These are phyloP conservation scores for Leptographium wingfieldii DNA, from an alignment of 2,329 filamentous ascomycete genomes.

Conservation along the genomic window DNA sequence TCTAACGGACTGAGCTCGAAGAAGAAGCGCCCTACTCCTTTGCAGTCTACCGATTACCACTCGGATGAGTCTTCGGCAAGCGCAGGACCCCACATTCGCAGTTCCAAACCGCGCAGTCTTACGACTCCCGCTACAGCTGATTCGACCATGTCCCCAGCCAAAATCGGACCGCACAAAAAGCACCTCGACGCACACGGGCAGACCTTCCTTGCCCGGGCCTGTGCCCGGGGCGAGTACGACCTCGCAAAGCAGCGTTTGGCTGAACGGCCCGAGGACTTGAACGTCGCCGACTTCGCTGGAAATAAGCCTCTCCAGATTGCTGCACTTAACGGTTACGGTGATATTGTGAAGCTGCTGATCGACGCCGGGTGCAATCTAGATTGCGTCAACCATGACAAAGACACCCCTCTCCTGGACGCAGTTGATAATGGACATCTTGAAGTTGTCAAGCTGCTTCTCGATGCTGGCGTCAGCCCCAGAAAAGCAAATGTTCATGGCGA, in stretches of 20 bases:
- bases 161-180: conserved; percentile 65
- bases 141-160: conserved; percentile 51
- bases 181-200: conserved; percentile 87
- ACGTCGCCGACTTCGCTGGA: conserved; percentile 86
- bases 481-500: conserved; percentile 87
- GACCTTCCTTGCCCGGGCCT: conserved; percentile 80
- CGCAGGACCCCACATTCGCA: conserved; percentile 45
- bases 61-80: conserved; percentile 55
- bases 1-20: conserved; percentile 44
- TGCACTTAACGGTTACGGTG: conserved; percentile 69
- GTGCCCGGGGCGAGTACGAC: conserved; percentile 73
- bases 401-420: conserved; percentile 89
- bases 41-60: conserved; percentile 51
- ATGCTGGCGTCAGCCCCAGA: conserved; percentile 81
- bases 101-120: conserved; percentile 43
- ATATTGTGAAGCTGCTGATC: conserved; percentile 80
- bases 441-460: conserved; percentile 72
- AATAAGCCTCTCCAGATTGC: conserved; percentile 94
- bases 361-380: conserved; percentile 76
- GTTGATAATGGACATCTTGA: conserved; percentile 90
- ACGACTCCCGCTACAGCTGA: conserved; percentile 44
- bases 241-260: conserved; percentile 59
- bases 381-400: conserved; percentile 66
- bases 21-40: conserved; percentile 49
- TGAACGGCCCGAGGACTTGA: conserved; percentile 76